These are phyloP conservation scores for Golubevia sp. DNA, from an alignment of 1,284 basidiomycete genomes.

Conservation along the genomic window DNA sequence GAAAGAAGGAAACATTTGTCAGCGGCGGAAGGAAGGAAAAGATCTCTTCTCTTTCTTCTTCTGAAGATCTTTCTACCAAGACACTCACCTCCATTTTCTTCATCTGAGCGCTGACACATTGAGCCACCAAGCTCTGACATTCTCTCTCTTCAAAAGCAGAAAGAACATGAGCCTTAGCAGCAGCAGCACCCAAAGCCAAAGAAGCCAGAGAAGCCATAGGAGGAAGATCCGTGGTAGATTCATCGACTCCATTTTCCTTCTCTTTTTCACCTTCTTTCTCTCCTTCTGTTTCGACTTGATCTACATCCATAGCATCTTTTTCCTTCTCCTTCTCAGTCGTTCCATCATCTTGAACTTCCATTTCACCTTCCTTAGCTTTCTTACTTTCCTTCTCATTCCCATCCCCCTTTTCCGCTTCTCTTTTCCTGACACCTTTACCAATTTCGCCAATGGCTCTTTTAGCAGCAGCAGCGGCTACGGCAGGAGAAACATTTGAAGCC, in stretches of 20 bases:
- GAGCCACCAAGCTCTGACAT: slow-evolving; percentile 78
- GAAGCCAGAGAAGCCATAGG: not conserved
- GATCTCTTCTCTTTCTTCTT: too few species aligned
- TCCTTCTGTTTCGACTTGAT: slow-evolving; percentile 29
- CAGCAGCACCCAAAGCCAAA: slow-evolving; percentile 76
- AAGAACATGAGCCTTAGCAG: slow-evolving; percentile 80
- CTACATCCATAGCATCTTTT: slow-evolving; percentile 40
- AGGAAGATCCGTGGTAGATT: slow-evolving; percentile 1
- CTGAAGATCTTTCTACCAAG: too few species aligned
- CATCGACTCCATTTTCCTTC: not conserved
- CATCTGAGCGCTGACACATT: slow-evolving; percentile 86
- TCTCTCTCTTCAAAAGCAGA: slow-evolving; percentile 83
- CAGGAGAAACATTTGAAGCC: slow-evolving; percentile 86
- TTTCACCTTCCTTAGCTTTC: slow-evolving; percentile 65
- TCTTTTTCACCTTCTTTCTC: slow-evolving; percentile 19
- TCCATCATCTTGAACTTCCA: slow-evolving; percentile 34
- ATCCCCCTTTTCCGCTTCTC: slow-evolving; percentile 13
- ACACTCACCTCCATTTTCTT: slow-evolving; percentile 91
- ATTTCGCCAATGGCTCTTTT: slow-evolving; percentile 78
- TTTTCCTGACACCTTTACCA: slow-evolving; percentile 43
- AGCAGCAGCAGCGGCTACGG: slow-evolving; percentile 89
- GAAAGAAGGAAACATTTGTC: too few species aligned
- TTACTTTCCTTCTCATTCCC: slow-evolving; percentile 10
- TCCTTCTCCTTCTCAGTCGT: slow-evolving; percentile 9
- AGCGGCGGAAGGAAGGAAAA: too few species aligned